Conservation (phyloP, 2,329 filamentous ascomycete species). For the Amauroascus niger region DNA sequence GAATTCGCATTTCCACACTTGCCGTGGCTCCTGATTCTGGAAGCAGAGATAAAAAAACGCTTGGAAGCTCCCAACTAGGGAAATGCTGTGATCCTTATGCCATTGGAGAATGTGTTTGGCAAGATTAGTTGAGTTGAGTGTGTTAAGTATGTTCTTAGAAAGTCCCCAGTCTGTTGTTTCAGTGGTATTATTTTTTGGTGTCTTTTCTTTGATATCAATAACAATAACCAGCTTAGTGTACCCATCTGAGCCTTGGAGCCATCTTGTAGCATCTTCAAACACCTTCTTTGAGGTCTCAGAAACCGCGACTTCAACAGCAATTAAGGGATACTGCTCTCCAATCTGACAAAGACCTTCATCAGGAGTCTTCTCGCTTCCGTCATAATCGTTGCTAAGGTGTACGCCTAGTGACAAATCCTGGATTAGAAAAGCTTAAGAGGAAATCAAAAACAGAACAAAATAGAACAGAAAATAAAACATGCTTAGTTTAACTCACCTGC, state of each 20-base stretch:
- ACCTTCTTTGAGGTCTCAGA: conserved; percentile 11
- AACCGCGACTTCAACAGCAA: conserved; percentile 12
- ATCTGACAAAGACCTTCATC: conserved; percentile 11
- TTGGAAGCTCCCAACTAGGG: conserved; percentile 12
- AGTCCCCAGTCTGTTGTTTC: conserved; percentile 11
- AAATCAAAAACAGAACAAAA: neutral
- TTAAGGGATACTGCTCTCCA: conserved; percentile 10
- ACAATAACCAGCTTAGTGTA: too few species aligned
- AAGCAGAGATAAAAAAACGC: conserved; percentile 11
- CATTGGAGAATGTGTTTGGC: too few species aligned
- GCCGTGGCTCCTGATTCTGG: conserved; percentile 11
- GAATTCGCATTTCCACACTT: conserved; percentile 13
- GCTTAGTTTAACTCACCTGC: conserved; percentile 8
- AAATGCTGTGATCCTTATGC: conserved; percentile 7
- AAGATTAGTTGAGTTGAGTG: conserved; percentile 1
- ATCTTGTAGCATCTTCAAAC: conserved; percentile 13
- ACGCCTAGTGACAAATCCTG: neutral
- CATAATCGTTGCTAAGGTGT: neutral
- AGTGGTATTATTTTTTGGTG: neutral
- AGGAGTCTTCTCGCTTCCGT: conserved; percentile 13
- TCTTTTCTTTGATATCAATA: conserved; percentile 11
- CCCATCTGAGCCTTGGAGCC: conserved; percentile 10
- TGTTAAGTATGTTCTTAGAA: conserved; percentile 7
- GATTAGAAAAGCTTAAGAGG: neutral
- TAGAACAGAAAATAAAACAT: too few species aligned